phyloP scores from a whole-genome alignment of 805 yeast species.

The Tetrapisispora pingtungensis region DNA sequence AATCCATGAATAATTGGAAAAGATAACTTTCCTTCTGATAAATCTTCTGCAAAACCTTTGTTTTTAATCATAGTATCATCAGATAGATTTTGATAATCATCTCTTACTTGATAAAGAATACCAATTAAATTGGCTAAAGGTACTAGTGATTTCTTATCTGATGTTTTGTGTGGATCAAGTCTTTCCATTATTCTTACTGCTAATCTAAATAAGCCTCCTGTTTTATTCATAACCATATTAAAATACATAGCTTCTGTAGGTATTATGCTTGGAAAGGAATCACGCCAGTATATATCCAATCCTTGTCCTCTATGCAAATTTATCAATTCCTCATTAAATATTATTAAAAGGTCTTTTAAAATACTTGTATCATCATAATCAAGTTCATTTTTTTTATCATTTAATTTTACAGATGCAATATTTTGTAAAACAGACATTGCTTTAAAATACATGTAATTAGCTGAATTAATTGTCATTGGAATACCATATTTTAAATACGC shows the following conservation, averaged over 20 bases:
- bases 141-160: conserved; percentile 29
- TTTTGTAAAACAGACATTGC: conserved; percentile 44
- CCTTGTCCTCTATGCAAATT: conserved; percentile 88
- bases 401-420: conserved; percentile 5
- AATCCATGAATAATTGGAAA: conserved; percentile 73
- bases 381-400: conserved; percentile 1
- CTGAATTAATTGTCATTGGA: conserved; percentile 73
- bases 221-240: conserved; percentile 76
- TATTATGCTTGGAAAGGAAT: conserved; percentile 34
- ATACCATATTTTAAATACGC: conserved; percentile 72
- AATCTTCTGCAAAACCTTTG: conserved; percentile 78
- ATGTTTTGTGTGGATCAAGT: conserved; percentile 4
- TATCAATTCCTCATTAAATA: conserved; percentile 63
- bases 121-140: conserved; percentile 73
- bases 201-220: conserved; percentile 80
- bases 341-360: conserved; percentile 27
- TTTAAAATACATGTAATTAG: conserved; percentile 70
- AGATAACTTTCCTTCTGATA: conserved; percentile 82
- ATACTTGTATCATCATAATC: conserved; percentile 6
- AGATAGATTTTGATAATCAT: conserved; percentile 67
- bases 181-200: conserved; percentile 55
- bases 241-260: conserved; percentile 59
- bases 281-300: conserved; percentile 82
- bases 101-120: conserved; percentile 72
- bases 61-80: conserved; percentile 37